A percentile compares a stretch with the other conserved stretches of the same genome.
Conservation (phyloP, 345 rosid species). For the Luvunga scandens region DNA sequence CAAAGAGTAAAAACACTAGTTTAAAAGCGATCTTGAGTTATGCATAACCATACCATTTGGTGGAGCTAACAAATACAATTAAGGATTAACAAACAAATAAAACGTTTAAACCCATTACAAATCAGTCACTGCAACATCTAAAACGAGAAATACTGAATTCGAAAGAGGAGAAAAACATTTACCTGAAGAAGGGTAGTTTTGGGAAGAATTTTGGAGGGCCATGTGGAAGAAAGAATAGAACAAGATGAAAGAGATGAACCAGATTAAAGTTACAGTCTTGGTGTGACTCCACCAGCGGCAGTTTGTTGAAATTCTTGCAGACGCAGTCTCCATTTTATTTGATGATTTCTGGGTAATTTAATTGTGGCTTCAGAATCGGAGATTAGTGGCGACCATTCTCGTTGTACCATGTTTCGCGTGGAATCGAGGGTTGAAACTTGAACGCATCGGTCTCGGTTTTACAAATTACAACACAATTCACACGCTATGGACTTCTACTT, state of each 20-base stretch:
- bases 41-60: neutral
- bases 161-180: neutral
- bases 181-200: constrained; percentile 28
- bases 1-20: neutral
- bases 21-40: neutral
- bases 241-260: constrained; percentile 44
- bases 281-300: constrained; percentile 61
- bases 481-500: too few species aligned
- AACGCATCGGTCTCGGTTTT: too few species aligned
- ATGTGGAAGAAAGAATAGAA: constrained; percentile 49
- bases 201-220: constrained; percentile 42
- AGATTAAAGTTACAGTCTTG: constrained; percentile 39
- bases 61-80: neutral
- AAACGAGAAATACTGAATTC: neutral
- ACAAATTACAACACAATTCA: too few species aligned
- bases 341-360: neutral
- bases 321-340: constrained; percentile 19
- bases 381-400: neutral
- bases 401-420: too few species aligned
- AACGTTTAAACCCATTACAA: neutral
- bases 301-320: constrained; percentile 28
- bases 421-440: too few species aligned
- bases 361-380: neutral
- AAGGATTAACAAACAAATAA: constrained; percentile 3
- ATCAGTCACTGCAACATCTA: neutral